A percentile compares a stretch with the other conserved stretches of the same genome.
Evolutionary conservation across 2,329 filamentous ascomycete genomes (phyloP).

Genomic region (Penicillium sp.): DNA sequence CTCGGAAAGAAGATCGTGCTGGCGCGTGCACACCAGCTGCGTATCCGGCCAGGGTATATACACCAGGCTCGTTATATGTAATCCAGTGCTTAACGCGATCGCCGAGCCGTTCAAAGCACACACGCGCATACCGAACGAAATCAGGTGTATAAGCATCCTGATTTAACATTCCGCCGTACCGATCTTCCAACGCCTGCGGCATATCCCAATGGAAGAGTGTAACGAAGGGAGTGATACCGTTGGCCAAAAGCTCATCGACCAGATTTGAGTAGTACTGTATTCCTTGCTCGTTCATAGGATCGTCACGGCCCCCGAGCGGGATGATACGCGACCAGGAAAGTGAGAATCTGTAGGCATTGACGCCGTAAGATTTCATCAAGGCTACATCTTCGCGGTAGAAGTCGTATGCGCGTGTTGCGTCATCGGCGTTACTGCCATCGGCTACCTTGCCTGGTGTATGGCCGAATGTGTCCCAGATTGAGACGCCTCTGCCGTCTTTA

Average conservation of each 20-base stretch:
- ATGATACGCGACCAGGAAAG: conserved; percentile 74
- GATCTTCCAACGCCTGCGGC: conserved; percentile 69
- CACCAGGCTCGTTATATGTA: conserved; percentile 83
- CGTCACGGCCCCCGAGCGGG: conserved; percentile 71
- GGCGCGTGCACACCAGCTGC: conserved; percentile 72
- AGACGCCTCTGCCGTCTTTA: conserved; percentile 71
- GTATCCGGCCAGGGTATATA: conserved; percentile 74
- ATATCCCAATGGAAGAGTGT: conserved; percentile 84
- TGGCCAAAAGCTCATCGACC: conserved; percentile 70
- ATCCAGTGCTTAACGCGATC: conserved; percentile 80
- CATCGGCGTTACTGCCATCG: conserved; percentile 67
- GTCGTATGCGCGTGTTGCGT: conserved; percentile 80
- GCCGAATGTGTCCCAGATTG: conserved; percentile 82
- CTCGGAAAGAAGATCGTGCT: conserved; percentile 60
- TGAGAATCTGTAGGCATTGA: conserved; percentile 76
- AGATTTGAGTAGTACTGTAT: conserved; percentile 73
- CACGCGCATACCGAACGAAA: conserved; percentile 73
- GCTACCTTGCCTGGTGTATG: conserved; percentile 73
- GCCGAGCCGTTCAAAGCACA: conserved; percentile 68
- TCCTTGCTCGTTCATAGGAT: conserved; percentile 74
- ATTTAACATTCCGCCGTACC: conserved; percentile 75
- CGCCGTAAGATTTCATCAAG: conserved; percentile 69
- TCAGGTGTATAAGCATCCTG: conserved; percentile 73
- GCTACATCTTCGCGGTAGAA: conserved; percentile 70
- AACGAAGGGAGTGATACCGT: conserved; percentile 72